phyloP scores from a whole-genome alignment of 345 rosid genomes.

The Mangifera indica region DNA sequence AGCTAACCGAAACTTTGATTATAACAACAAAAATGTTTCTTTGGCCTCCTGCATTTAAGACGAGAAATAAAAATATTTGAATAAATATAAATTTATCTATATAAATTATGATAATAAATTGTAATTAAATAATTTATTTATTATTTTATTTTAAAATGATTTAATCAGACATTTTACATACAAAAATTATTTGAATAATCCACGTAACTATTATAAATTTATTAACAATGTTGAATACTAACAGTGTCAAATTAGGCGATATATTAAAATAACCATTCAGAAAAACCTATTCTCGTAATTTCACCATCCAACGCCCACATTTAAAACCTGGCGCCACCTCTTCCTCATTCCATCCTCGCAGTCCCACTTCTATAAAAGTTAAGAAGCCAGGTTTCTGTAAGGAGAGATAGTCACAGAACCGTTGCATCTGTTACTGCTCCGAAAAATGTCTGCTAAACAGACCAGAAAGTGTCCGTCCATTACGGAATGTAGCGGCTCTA shows the following conservation, averaged over 20 bases:
- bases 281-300: conserved; percentile 34
- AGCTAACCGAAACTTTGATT: conserved; percentile 14
- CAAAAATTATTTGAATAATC: too few species aligned
- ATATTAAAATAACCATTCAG: too few species aligned
- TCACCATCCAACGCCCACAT: conserved; percentile 31
- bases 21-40: not conserved
- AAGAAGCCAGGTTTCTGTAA: not conserved
- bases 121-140: too few species aligned
- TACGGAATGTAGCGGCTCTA: conserved; percentile 42
- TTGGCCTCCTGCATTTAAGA: too few species aligned
- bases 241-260: too few species aligned
- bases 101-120: too few species aligned
- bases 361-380: not conserved
- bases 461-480: conserved; percentile 51
- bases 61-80: too few species aligned
- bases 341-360: conserved; percentile 7
- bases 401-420: not conserved
- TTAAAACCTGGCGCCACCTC: conserved; percentile 58
- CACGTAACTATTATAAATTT: too few species aligned
- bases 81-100: too few species aligned
- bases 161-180: too few species aligned
- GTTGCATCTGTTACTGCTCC: not conserved
- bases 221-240: too few species aligned
- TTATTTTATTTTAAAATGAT: too few species aligned
- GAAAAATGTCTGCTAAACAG: conserved; percentile 34